Conservation (phyloP, 169 alveolate species). For the Eimeria acervulina region DNA sequence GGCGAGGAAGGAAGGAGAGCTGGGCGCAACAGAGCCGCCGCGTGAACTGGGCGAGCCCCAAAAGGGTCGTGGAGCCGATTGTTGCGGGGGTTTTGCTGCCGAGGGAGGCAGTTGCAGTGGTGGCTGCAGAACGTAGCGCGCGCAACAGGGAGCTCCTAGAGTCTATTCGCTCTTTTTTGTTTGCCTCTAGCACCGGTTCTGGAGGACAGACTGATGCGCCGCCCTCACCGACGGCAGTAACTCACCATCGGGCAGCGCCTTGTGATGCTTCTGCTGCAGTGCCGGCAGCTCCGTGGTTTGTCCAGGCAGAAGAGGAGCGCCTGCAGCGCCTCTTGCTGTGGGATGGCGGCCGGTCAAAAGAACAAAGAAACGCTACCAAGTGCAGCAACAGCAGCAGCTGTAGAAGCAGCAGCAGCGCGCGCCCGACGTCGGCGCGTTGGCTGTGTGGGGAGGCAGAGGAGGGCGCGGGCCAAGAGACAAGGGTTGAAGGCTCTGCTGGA, state of each 20-base stretch:
- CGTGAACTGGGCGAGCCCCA: conserved; percentile 74
- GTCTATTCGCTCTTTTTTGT: not conserved
- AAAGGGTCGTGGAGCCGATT: conserved; percentile 60
- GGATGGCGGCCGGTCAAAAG: not conserved
- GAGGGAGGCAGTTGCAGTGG: conserved; percentile 51
- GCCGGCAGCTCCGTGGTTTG: conserved; percentile 31
- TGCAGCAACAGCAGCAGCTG: conserved; percentile 5
- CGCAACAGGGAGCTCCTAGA: not conserved
- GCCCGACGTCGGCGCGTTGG: not conserved
- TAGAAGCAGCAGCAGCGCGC: not conserved
- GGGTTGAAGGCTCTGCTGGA: not conserved
- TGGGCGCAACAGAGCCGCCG: conserved; percentile 75
- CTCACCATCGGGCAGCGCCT: not conserved
- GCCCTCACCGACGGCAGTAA: not conserved
- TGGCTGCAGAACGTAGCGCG: conserved; percentile 24
- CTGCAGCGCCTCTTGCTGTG: conserved; percentile 39
- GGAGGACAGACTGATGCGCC: not conserved
- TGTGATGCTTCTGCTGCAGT: conserved; percentile 8
- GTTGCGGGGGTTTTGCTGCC: conserved; percentile 70
- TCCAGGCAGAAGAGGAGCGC: conserved; percentile 33
- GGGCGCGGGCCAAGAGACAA: not conserved
- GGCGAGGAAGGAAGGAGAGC: conserved; percentile 73
- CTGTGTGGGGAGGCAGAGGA: not conserved
- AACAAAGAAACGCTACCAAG: not conserved
- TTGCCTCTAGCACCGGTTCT: not conserved